Conservation (phyloP, 192 early-diverging fungal species). For the Umbelopsis sp. region DNA sequence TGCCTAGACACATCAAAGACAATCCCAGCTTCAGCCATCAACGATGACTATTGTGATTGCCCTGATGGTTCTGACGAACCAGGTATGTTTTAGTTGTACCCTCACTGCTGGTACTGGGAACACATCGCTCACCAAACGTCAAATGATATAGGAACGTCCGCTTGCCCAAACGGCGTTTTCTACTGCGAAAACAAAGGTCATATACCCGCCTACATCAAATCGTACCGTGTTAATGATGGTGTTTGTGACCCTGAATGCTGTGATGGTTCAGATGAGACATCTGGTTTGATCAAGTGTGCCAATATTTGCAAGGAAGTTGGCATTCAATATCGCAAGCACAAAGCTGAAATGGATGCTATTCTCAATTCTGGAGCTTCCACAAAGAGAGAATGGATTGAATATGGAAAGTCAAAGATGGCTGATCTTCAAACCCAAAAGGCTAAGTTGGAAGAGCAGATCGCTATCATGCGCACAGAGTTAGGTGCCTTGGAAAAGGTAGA, state of each 20-base stretch:
- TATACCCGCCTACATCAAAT: slow-evolving; percentile 61
- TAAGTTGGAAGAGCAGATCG: slow-evolving; percentile 29
- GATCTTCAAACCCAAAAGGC: slow-evolving; percentile 23
- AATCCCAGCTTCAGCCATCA: slow-evolving; percentile 75
- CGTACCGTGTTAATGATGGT: slow-evolving; percentile 88
- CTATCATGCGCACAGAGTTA: slow-evolving; percentile 30
- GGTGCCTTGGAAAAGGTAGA: slow-evolving; percentile 17
- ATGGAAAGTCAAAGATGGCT: slow-evolving; percentile 7
- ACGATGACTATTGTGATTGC: slow-evolving; percentile 99
- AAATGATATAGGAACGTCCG: slow-evolving; percentile 75
- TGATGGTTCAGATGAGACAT: slow-evolving; percentile 92
- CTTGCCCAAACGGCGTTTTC: slow-evolving; percentile 79
- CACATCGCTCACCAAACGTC: not conserved
- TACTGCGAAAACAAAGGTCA: slow-evolving; percentile 86
- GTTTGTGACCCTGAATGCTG: slow-evolving; percentile 95
- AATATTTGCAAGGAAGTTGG: slow-evolving; percentile 76
- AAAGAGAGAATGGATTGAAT: slow-evolving; percentile 27
- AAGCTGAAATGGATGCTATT: slow-evolving; percentile 27
- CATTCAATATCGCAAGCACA: slow-evolving; percentile 39
- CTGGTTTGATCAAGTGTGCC: slow-evolving; percentile 61
- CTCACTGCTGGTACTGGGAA: not conserved
- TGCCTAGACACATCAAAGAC: slow-evolving; percentile 76
- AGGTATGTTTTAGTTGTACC: slow-evolving; percentile 44
- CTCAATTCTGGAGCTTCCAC: slow-evolving; percentile 11
- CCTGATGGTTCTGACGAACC: slow-evolving; percentile 94